Evolutionary conservation across 352 stramenopile species (phyloP).

Genomic region (Globisporangium orthogonon): DNA sequence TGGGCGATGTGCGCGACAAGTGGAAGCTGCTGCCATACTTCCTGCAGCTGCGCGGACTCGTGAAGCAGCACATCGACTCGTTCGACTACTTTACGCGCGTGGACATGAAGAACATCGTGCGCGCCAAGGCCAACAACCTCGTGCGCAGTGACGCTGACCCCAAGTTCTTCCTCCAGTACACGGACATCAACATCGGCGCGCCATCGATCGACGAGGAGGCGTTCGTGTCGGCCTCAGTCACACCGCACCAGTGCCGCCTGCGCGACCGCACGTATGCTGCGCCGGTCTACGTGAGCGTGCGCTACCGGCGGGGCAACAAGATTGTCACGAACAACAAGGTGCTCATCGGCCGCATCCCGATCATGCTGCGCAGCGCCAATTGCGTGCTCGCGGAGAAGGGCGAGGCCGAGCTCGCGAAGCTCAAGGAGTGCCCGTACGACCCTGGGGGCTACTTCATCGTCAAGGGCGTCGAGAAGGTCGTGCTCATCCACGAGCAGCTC

Average conservation of each 20-base stretch:
- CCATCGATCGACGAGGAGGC: constrained; percentile 97
- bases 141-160: constrained; percentile 92
- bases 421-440: constrained; percentile 99
- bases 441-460: constrained; percentile 99
- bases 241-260: constrained; percentile 97
- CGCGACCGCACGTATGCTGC: constrained; percentile 98
- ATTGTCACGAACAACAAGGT: constrained; percentile 99
- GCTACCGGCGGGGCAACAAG: constrained; percentile 95
- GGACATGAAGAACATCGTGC: constrained; percentile 99
- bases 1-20: constrained; percentile 90
- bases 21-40: constrained; percentile 99
- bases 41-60: constrained; percentile 88
- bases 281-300: constrained; percentile 98
- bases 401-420: constrained; percentile 91
- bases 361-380: constrained; percentile 97
- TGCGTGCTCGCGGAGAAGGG: constrained; percentile 95
- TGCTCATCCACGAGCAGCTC: constrained; percentile 99
- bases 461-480: constrained; percentile 97
- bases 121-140: constrained; percentile 89
- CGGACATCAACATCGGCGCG: constrained; percentile 96
- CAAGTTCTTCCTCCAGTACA: constrained; percentile 99
- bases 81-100: constrained; percentile 99
- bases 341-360: constrained; percentile 94
- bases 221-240: constrained; percentile 90
- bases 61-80: constrained; percentile 99